Conservation (phyloP, 2,329 filamentous ascomycete species). For the Shiraia sp. region DNA sequence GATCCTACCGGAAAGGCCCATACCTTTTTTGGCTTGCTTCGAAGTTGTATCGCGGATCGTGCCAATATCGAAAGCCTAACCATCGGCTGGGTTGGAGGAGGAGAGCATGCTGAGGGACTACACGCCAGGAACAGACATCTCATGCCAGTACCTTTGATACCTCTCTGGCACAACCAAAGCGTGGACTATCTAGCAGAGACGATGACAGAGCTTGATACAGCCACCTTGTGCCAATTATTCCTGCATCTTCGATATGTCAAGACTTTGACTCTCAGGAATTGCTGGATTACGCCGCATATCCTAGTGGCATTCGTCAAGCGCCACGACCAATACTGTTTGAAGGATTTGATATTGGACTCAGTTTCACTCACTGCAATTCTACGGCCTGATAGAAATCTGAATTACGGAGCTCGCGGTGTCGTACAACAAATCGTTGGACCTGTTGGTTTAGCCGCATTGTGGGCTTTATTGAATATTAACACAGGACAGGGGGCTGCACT, state of each 20-base stretch:
- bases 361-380: slow-evolving; percentile 61
- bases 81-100: slow-evolving; percentile 69
- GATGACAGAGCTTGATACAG: slow-evolving; percentile 12
- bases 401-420: slow-evolving; percentile 1
- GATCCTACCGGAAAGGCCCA: slow-evolving; percentile 57
- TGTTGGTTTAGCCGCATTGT: slow-evolving; percentile 17
- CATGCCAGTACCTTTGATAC: slow-evolving; percentile 62
- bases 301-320: slow-evolving; percentile 57
- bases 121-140: slow-evolving; percentile 65
- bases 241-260: slow-evolving; percentile 61
- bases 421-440: background rate
- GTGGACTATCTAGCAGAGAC: slow-evolving; percentile 6
- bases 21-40: slow-evolving; percentile 59
- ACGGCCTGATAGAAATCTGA: slow-evolving; percentile 12
- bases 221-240: slow-evolving; percentile 34
- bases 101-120: slow-evolving; percentile 66
- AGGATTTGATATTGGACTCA: slow-evolving; percentile 63
- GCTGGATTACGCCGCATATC: slow-evolving; percentile 66
- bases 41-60: slow-evolving; percentile 53
- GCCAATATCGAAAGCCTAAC: slow-evolving; percentile 61
- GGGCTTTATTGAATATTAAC: too few relatives aligned
- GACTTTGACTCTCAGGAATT: slow-evolving; percentile 67
- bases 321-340: slow-evolving; percentile 54
- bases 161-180: slow-evolving; percentile 10
- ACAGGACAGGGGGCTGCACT: background rate